A percentile compares a stretch with the other conserved stretches of the same genome.
Evolutionary conservation across 2,329 filamentous ascomycete genomes (phyloP).

Genomic region (Beauveria medogensis): DNA sequence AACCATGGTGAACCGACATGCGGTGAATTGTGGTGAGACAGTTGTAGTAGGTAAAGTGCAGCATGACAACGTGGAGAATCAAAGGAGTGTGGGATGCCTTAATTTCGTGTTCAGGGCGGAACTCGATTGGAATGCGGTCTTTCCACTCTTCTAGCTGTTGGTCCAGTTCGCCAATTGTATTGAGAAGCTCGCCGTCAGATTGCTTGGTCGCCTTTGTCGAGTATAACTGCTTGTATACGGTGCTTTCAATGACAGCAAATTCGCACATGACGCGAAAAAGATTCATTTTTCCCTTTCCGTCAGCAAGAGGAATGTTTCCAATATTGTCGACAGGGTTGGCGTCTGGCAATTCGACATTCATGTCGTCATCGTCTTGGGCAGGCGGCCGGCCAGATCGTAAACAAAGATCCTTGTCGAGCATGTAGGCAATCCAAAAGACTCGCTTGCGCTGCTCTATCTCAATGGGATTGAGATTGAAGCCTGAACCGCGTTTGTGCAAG

Average conservation of each 20-base stretch:
- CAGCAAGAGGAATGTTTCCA: constrained; percentile 83
- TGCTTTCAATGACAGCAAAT: constrained; percentile 84
- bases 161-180: constrained; percentile 92
- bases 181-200: constrained; percentile 84
- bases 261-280: constrained; percentile 89
- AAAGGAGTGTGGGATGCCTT: constrained; percentile 85
- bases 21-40: constrained; percentile 95
- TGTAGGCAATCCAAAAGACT: constrained; percentile 60
- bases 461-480: constrained; percentile 86
- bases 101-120: constrained; percentile 95
- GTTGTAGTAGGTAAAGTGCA: constrained; percentile 98
- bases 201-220: constrained; percentile 88
- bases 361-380: constrained; percentile 59
- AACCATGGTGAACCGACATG: constrained; percentile 96
- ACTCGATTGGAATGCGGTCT: constrained; percentile 88
- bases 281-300: constrained; percentile 89
- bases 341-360: constrained; percentile 93
- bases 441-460: constrained; percentile 81
- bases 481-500: constrained; percentile 84
- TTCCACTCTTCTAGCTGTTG: constrained; percentile 91
- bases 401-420: constrained; percentile 56
- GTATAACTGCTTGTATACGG: constrained; percentile 88
- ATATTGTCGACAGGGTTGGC: constrained; percentile 87
- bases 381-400: constrained; percentile 52
- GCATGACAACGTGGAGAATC: constrained; percentile 87